A percentile compares a stretch with the other conserved stretches of the same genome.
These are phyloP conservation scores for Mortierella sp. DNA, from an alignment of 371 early-diverging fungal species.

Conservation along the genomic window DNA sequence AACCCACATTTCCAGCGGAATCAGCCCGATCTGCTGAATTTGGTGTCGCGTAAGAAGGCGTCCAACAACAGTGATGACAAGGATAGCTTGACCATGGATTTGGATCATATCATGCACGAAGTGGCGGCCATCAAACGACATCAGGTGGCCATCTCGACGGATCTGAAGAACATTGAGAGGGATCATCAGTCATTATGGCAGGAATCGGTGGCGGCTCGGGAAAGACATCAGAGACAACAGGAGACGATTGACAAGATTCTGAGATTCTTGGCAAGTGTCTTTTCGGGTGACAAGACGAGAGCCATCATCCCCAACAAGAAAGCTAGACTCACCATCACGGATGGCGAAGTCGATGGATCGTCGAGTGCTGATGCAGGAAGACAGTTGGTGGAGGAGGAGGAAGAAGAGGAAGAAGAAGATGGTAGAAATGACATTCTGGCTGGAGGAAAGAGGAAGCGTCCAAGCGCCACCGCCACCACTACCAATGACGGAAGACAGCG, in stretches of 20 bases:
- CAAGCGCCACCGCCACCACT: too few species aligned
- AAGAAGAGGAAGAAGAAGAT: constrained; percentile 12
- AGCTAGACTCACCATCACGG: constrained; percentile 45
- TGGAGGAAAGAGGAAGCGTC: constrained; percentile 26
- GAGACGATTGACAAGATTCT: constrained; percentile 92
- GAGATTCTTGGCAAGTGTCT: constrained; percentile 83
- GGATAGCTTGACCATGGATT: constrained; percentile 56
- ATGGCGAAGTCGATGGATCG: constrained; percentile 24
- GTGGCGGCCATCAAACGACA: constrained; percentile 90
- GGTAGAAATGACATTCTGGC: neutral
- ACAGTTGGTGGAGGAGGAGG: constrained; percentile 17
- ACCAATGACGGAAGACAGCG: constrained; percentile 2
- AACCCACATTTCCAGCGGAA: constrained; percentile 66
- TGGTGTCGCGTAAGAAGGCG: constrained; percentile 69
- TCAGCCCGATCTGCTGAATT: constrained; percentile 64
- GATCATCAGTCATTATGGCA: constrained; percentile 93
- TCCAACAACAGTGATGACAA: constrained; percentile 63
- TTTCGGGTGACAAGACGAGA: constrained; percentile 71
- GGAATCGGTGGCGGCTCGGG: constrained; percentile 78
- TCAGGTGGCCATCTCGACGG: constrained; percentile 87
- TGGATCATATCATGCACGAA: constrained; percentile 79
- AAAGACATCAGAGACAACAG: constrained; percentile 87
- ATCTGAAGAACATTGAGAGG: constrained; percentile 86
- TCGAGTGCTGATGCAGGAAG: constrained; percentile 15
- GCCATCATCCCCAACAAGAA: constrained; percentile 68